phyloP scores from a whole-genome alignment of 139 green algal genomes.

The Ettlia oleoabundans region DNA sequence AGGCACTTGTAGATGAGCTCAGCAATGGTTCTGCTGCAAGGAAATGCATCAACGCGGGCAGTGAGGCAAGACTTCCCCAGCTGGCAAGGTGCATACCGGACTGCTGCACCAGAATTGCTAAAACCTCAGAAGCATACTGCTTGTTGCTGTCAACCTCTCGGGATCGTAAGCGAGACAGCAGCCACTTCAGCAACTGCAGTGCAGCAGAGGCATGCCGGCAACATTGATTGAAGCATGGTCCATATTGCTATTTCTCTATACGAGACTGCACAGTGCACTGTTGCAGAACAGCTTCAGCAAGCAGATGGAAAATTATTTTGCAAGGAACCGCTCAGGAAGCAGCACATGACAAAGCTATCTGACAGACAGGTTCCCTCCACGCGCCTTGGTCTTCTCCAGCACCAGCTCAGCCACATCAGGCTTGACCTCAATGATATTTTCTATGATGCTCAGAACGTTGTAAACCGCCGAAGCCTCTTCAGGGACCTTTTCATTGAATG shows the following conservation, averaged over 20 bases:
- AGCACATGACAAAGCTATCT: no score
- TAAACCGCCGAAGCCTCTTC: slow-evolving; percentile 82
- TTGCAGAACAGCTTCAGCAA: neutral
- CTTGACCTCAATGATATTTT: slow-evolving; percentile 91
- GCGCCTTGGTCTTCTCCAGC: slow-evolving; percentile 42
- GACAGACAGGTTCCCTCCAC: neutral
- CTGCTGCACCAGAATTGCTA: slow-evolving; percentile 89
- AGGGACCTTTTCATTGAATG: slow-evolving; percentile 70
- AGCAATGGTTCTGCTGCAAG: neutral
- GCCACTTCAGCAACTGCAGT: slow-evolving; percentile 81
- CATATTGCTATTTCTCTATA: no score
- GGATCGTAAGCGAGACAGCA: slow-evolving; percentile 80
- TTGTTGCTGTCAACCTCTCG: slow-evolving; percentile 84
- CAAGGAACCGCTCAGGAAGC: no score
- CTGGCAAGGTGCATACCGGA: no score
- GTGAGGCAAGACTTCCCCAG: no score
- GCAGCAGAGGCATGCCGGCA: neutral
- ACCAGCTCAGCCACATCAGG: slow-evolving; percentile 50
- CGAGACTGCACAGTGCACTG: neutral
- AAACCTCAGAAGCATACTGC: slow-evolving; percentile 86
- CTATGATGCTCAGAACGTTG: slow-evolving; percentile 81
- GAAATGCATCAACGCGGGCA: no score
- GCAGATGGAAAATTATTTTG: no score
- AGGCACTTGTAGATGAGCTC: neutral
- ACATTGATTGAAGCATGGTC: no score